Evolutionary conservation across 129 eudicot species (phyloP), one percentile per base, ranked within the genome.

Genomic region (Deinandra increscens): DNA sequence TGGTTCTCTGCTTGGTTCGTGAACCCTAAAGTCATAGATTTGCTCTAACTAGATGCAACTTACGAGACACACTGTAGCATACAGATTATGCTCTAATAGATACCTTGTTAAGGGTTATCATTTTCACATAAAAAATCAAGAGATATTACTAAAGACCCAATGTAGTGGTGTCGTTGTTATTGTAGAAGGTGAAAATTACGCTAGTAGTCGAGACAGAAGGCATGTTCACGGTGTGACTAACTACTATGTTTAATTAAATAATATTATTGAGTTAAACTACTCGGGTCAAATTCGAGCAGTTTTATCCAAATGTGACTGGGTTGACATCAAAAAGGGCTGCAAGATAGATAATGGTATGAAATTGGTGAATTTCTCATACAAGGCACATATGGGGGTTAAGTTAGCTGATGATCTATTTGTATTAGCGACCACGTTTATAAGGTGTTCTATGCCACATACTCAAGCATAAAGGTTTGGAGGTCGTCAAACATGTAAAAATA

Each of bases 381-480:
- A 26, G 43, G 17, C 26, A 10, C 65, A 60, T 60, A 60, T 44
- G 0, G 26, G 45, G 33, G 43, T 7, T 60, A 60, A 60, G 31
- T 60, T 60, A 60, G 0, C 17, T 0, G 66, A 60, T 23, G 66
- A 60, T 23, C 45, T 44, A 0, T 60, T 31, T 34, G 65, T 60
- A 26, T 23, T 60, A 2, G 66, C 66, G n/a, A n/a, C 66, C 66
- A 34, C 31, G 66, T 60, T 60, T 43, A 60, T 7, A 60, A 60
- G 42, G 66, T 55, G 7, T 60, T 61, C n/a, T 61, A 61, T 17
- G 15, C 5, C 1, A 33, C 20, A 15, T 23, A 36, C 29, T 15
- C 67, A 34, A 61, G 29, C 20, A 5, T 17, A 17, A 61, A n/a
- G 6, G n/a, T n/a, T n/a, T n/a, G n/a, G n/a, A n/a, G n/a, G n/a